A percentile compares a stretch with the other conserved stretches of the same genome.
Conservation (phyloP, 2,329 filamentous ascomycete species). For the Xylariaceae sp. region DNA sequence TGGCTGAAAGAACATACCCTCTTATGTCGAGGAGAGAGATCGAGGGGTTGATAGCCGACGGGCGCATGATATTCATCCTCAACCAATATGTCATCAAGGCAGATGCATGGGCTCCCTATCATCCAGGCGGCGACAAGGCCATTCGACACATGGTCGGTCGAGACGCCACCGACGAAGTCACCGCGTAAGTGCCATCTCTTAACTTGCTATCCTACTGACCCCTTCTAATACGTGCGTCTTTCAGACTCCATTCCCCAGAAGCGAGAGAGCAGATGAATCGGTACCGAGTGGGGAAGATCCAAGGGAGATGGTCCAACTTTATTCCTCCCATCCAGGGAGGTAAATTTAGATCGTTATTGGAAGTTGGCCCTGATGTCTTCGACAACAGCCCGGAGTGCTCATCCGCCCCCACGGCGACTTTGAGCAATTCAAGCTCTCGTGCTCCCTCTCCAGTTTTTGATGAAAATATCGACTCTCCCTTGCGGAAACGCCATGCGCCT, state of each 20-base stretch:
- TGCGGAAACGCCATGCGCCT: constrained; percentile 41
- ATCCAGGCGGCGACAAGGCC: constrained; percentile 89
- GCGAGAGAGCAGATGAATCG: constrained; percentile 77
- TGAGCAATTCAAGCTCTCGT: constrained; percentile 60
- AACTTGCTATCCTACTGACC: constrained; percentile 13
- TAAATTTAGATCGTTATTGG: constrained; percentile 62
- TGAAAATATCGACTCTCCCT: constrained; percentile 44
- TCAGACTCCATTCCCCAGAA: constrained; percentile 80
- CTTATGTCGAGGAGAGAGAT: constrained; percentile 68
- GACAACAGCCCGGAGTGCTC: constrained; percentile 46
- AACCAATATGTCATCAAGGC: constrained; percentile 83
- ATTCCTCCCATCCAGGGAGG: constrained; percentile 91
- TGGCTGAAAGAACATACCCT: constrained; percentile 46
- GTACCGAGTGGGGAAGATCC: constrained; percentile 82
- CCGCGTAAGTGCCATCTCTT: constrained; percentile 66
- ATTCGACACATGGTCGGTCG: constrained; percentile 92
- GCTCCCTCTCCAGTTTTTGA: constrained; percentile 59
- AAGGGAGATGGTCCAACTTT: constrained; percentile 87
- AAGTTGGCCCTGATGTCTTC: constrained; percentile 47
- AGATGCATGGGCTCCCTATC: constrained; percentile 86
- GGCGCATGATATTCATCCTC: constrained; percentile 79
- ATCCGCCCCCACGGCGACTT: constrained; percentile 41
- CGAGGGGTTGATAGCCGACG: constrained; percentile 83
- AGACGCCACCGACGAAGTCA: constrained; percentile 94
- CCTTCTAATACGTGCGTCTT: constrained; percentile 20